Base-by-base conservation (phyloP, 257 asterid genomes). In the Fraxinus anomala region DNA sequence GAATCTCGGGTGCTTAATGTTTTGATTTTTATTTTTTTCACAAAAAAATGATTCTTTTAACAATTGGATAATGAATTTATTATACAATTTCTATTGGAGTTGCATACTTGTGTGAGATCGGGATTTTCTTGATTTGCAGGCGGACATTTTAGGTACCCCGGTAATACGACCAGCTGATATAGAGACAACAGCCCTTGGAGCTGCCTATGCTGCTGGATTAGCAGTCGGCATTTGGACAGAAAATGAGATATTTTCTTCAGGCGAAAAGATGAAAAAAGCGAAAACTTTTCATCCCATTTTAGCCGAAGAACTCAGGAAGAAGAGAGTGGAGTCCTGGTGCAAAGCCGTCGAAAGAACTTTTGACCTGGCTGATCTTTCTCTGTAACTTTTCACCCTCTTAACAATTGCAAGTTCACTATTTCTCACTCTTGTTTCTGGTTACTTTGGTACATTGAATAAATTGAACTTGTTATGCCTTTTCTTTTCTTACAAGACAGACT, bases 151-250 rank as follows among this genome's bases (percentile, higher is more conserved):
- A 70, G 98, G 98, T 59, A 88, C 26, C 42, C 88, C 98, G 0
- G 98, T 94, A 10, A 93, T 91, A 69, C 87, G 98, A 65, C 98
- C 98, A 34, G 94, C 88, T 36, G 93, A 94, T 81, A 91, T 85
- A 67, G 99, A 93, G 87, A 96, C 99, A 1, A 93, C 99, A 1
- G 99, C 98, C 10, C 97, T 93, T 39, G 99, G 99, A 49, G 99
- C 98, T 1, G 99, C 98, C 47, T 96, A 89, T 40, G 99, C 97
- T 37, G 97, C 98, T 67, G 99, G 98, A 88, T 73, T 96, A 79
- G 99, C 98, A 0, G 89, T 89, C 2, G 97, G 97, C 0, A 85
- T 96, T 8, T 96, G 98, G 95, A 89, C 90, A 0, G 94, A 96
- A 79, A 66, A 82, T 0, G 89, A 92, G 26, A 85, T 96, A 74